Evolutionary conservation across 2,329 filamentous ascomycete species (phyloP), one percentile per base, ranked within the genome.

Genomic region (Fusarium paranaense): DNA sequence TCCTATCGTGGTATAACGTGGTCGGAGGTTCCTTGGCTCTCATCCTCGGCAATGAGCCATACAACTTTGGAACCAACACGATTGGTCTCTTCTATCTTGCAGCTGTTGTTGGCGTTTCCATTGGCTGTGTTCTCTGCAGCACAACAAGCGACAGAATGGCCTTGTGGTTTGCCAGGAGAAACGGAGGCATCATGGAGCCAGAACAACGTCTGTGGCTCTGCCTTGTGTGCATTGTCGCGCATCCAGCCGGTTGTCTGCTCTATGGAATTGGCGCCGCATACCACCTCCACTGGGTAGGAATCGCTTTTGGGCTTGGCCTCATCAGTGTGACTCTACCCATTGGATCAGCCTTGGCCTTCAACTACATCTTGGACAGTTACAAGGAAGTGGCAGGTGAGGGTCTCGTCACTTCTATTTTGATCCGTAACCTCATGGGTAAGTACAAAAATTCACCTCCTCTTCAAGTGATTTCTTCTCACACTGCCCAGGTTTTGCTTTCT

Each of bases 131-230:
- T 3, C 64, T 79, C 0, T 68, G 74, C 10, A 76, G 76, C 67
- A 2, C 52, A 2, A 57, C 52, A 1, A 57, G 52, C n/a, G 77
- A 79, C 40, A 57, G 59, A 0, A 45, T 78, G 18, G 64, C 70
- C 5, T 18, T 78, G 9, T 61, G 57, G 38, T 67, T 79, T n/a
- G 69, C 77, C 1, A 70, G 76, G 4, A 64, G 71, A n/a, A 78
- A 76, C 18, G 66, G 67, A 4, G 77, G 77, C 1, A 67, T 79
- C 6, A 76, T 76, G 69, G 77, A 79, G 18, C 77, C 77, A 2
- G 77, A 79, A 37, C 75, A 79, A 13, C 76, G 77, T 0, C 64
- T 79, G 1, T 79, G 75, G 74, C 70, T 74, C 10, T 76, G 69
- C 6, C 32, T 70, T 10, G 56, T 78, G 37, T 66, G 76, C 6